phyloP scores from a whole-genome alignment of 805 yeast species.

The Nakazawaea sp. region DNA sequence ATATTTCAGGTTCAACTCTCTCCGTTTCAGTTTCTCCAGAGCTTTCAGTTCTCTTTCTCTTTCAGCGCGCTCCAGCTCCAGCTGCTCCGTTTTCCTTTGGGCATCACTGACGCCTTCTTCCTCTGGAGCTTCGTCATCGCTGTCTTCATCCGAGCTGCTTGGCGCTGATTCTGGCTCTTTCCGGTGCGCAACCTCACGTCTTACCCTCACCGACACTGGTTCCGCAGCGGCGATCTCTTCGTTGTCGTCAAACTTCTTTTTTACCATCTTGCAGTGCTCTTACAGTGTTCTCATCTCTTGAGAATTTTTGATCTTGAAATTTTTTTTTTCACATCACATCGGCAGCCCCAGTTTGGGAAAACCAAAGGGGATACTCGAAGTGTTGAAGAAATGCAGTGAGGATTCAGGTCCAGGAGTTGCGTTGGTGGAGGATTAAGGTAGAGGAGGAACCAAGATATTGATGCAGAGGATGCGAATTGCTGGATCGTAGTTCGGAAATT shows the following conservation, averaged over 20 bases:
- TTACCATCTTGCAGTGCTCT: constrained; percentile 1
- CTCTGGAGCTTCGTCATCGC: constrained; percentile 11
- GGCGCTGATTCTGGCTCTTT: background rate
- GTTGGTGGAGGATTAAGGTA: too few species aligned
- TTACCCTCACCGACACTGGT: constrained; percentile 5
- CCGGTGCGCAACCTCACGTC: background rate
- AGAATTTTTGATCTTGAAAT: background rate
- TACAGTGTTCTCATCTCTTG: background rate
- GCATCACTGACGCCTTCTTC: constrained; percentile 6
- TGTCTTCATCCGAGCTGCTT: background rate
- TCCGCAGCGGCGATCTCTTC: too few species aligned
- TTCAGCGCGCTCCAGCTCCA: constrained; percentile 10
- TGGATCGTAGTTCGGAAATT: too few species aligned
- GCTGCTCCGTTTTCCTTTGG: background rate
- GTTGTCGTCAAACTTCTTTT: constrained; percentile 4
- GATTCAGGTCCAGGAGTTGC: too few species aligned
- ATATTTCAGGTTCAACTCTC: constrained; percentile 20
- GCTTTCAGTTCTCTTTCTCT: constrained; percentile 17
- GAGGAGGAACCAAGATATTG: too few species aligned
- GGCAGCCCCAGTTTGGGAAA: too few species aligned
- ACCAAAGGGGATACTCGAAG: too few species aligned
- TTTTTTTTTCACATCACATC: background rate
- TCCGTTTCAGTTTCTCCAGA: constrained; percentile 26
- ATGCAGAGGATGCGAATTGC: too few species aligned
- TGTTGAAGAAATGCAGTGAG: too few species aligned